phyloP scores from a whole-genome alignment of 257 asterid genomes.

The Ligustrum vulgare region DNA sequence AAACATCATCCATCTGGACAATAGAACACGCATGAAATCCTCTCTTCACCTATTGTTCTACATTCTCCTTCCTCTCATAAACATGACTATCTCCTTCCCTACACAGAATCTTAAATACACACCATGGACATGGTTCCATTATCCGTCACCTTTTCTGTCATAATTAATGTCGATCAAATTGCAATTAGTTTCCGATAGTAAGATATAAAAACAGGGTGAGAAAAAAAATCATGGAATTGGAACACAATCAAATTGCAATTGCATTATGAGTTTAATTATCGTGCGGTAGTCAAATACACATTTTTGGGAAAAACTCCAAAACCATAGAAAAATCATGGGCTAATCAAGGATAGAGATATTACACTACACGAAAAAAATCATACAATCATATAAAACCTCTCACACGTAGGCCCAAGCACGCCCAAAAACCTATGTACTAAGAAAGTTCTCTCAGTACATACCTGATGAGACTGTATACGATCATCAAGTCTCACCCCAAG shows the following conservation, averaged over 20 bases:
- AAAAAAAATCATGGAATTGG: background rate
- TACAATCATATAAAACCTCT: too few relatives aligned
- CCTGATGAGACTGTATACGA: too few relatives aligned
- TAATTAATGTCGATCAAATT: too few relatives aligned
- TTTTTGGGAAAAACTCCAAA: too few relatives aligned
- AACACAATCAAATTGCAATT: background rate
- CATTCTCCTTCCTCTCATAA: background rate
- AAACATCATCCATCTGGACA: background rate
- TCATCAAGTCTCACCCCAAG: too few relatives aligned
- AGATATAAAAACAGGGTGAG: background rate
- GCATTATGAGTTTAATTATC: background rate
- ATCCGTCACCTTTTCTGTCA: background rate
- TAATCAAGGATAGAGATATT: too few relatives aligned
- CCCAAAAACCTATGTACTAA: too few relatives aligned
- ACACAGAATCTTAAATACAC: background rate
- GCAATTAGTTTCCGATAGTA: background rate
- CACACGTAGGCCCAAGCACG: too few relatives aligned
- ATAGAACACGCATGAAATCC: background rate
- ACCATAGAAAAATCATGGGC: too few relatives aligned
- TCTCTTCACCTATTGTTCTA: background rate
- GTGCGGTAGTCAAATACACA: too few relatives aligned
- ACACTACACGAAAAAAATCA: too few relatives aligned
- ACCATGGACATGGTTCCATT: background rate
- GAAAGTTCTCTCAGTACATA: too few relatives aligned
- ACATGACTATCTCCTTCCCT: background rate